A percentile compares a stretch with the other conserved stretches of the same genome.
These are phyloP conservation scores for Saccharomyces hybrid DNA, from an alignment of 1,139 yeast species.

Conservation along the genomic window DNA sequence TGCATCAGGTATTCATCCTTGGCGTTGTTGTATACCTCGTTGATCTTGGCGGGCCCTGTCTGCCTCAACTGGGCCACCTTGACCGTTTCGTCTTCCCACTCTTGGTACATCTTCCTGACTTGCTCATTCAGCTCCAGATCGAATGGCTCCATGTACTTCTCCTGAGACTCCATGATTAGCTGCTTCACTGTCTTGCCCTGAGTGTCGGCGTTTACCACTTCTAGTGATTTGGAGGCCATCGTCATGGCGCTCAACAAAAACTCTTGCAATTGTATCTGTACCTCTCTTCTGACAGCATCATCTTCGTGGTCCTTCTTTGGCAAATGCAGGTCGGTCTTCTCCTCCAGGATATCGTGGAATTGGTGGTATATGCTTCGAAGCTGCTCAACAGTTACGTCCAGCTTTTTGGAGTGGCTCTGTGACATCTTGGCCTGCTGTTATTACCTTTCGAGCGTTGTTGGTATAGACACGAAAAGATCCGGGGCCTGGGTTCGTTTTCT, in stretches of 20 bases:
- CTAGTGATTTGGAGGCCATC: conserved; percentile 41
- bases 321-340: conserved; percentile 16
- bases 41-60: conserved; percentile 39
- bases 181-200: conserved; percentile 11
- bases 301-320: conserved; percentile 14
- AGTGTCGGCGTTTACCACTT: conserved; percentile 35
- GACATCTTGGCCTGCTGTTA: neutral
- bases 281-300: conserved; percentile 28
- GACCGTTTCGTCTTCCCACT: conserved; percentile 52
- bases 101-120: conserved; percentile 45
- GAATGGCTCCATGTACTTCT: conserved; percentile 49
- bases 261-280: conserved; percentile 39
- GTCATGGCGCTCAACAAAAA: conserved; percentile 46
- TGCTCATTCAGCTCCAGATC: conserved; percentile 50
- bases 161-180: conserved; percentile 17
- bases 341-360: conserved; percentile 22
- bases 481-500: no score
- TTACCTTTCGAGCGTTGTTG: neutral
- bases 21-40: conserved; percentile 25
- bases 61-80: conserved; percentile 46
- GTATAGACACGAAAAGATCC: neutral
- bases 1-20: conserved; percentile 20
- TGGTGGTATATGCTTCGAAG: conserved; percentile 26
- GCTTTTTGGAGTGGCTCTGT: conserved; percentile 4
- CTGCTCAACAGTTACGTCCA: conserved; percentile 25